Evolutionary conservation across 2,329 filamentous ascomycete species (phyloP), one percentile per base, ranked within the genome.

Genomic region (Sclerotinia nivalis): DNA sequence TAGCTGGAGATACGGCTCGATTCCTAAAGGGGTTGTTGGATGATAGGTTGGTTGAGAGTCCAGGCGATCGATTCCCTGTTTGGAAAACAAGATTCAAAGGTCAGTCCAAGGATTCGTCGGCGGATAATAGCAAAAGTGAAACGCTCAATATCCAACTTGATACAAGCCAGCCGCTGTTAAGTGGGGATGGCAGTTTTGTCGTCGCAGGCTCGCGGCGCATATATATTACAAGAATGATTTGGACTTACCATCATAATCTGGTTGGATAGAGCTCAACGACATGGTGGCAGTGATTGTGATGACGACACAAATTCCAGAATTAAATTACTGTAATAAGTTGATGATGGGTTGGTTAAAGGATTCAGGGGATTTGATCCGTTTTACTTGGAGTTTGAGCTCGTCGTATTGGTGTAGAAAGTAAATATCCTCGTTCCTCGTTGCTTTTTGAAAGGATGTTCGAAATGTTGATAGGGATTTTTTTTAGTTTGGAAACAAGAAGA

Each of bases 1-100:
- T 78, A 77, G 81, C 79, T 65, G 87, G 89, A 73, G 90, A 92
- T 50, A 84, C 83, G 73, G 89, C 88, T 77, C 90, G 88, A 80
- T 92, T 92, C 83, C 91, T 89, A 78, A 87, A 94, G 72, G 91
- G 91, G 79, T 94, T 94, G 85, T 93, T 93, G 80, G 89, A 89
- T 77, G 82, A 81, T 70, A 93, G 86, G 80, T 89, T 90, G 79
- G 91, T 82, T 68, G 86, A 83, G 78, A 90, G 83, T 74, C 84
- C 84, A 73, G 85, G 80, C 75, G 82, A 84, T 66, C 73, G 73
- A 58, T 71, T 73, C 64, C 74, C 77, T 78, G 74, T 72, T 69
- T 40, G 69, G 71, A 70, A 75, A 75, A 75, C 69, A 74, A 70
- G 73, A 75, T 74, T 68, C 66, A 74, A 28, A 60, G 37, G 74